Base-by-base conservation (phyloP, 148 eudicot genomes). In the Agrostemma githago region DNA sequence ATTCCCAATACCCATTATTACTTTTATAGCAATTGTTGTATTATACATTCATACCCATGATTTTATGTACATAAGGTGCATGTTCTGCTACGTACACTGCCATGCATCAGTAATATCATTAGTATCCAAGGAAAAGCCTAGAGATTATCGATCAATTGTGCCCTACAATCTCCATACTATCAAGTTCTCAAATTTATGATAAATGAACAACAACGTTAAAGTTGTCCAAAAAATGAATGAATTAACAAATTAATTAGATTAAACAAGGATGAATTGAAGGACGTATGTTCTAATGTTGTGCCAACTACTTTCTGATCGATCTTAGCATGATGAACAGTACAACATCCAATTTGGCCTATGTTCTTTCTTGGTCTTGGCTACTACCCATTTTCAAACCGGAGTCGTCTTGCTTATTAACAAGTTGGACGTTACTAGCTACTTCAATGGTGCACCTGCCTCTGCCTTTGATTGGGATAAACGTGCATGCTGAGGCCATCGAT, bases 371-470 rank as follows among this genome's bases (percentile, higher is more conserved):
- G 21, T 20, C 34, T 20, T 60, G 26, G 63, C 6, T 60, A 17
- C 6, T 60, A 17, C 10, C 63, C 37, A 20, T 20, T 20, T 60
- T 8, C 12, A 19, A 17, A 19, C 4, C 15, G n/a, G 12, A 34
- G 5, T 21, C 10, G 11, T 26, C 34, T 26, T 11, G 77, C 62
- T 51, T 51, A 37, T 17, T 48, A 74, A 16, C 37, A 10, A 3
- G 37, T 0, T 17, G 19, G 64, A 61, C 75, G 62, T 60, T 72
- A 70, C 40, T 63, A 59, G 44, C 17, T 4, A 77, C 19, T 53
- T 77, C 80, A 46, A 54, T 14, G 26, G 80, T 68, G 51, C 80
- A 77, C 46, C 80, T 65, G 8, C 76, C 76, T 56, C 59, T 60
- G 4, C 66, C 71, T 26, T 42, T 72, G 39, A 12, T 41, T 15